phyloP scores from a whole-genome alignment of 2,329 filamentous ascomycete species.

The Claviceps maximensis region DNA sequence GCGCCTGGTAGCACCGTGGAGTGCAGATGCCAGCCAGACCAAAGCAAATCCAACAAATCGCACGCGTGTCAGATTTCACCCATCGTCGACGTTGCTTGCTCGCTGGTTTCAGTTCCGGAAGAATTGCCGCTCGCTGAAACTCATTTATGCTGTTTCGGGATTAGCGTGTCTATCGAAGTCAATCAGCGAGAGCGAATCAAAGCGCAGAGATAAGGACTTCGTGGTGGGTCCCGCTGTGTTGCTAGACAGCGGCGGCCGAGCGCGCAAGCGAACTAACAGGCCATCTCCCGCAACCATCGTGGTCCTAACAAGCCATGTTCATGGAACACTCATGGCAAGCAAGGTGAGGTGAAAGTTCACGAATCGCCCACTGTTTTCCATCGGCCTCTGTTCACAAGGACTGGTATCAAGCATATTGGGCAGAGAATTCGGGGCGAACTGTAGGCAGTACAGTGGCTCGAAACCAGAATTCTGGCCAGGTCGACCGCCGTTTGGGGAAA shows the following conservation, averaged over 20 bases:
- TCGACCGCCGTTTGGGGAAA: neutral
- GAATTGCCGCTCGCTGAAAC: neutral
- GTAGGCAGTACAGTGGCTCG: no score
- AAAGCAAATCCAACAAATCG: neutral
- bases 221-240: neutral
- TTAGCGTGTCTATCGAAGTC: neutral
- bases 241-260: neutral
- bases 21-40: neutral
- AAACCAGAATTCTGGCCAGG: neutral
- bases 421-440: neutral
- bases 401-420: neutral
- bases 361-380: neutral
- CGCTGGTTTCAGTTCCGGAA: constrained; percentile 1
- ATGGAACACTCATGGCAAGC: no score
- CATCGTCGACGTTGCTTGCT: neutral
- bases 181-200: neutral
- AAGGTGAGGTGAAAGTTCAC: neutral
- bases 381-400: neutral
- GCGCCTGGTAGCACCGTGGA: neutral
- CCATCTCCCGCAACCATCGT: neutral
- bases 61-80: constrained; percentile 2
- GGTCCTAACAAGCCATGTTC: neutral
- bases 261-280: neutral
- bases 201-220: neutral
- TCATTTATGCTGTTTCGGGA: neutral